Base-by-base conservation (phyloP, 2,329 filamentous ascomycete genomes). In the Fonsecaea monophora region DNA sequence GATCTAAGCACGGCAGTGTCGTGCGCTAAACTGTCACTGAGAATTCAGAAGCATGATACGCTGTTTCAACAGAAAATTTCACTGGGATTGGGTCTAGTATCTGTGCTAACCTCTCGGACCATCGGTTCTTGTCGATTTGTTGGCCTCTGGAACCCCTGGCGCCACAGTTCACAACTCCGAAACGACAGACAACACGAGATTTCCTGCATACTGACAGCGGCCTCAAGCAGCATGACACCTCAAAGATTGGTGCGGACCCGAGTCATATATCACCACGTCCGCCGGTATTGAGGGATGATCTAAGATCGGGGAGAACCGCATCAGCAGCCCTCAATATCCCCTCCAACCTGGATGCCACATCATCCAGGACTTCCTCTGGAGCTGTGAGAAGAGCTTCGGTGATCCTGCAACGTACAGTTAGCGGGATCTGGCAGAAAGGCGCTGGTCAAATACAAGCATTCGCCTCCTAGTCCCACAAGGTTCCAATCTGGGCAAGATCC, bases 401-500 rank as follows among this genome's bases (percentile, higher is more conserved):
- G 21, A 25, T 21, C 13, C 45, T 50, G 45, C 45, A 25, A 25
- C 21, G 15, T 21, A 50, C 18, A 25, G 3, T 50, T 21, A 50
- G 45, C 21, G 45, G 18, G 10, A 10, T 21, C n/a, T 9, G 18
- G 18, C 6, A 25, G 45, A 50, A 21, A 10, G 10, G 12, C 18
- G 12, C 18, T 7, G 45, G 10, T 25, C 18, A 25, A 10, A 2
- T 4, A 8, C 45, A 50, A 48, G 21, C 45, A 50, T 50, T 30
- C 45, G 8, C 45, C 35, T 58, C 54, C n/a, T 56, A 34, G 54
- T 57, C 34, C 30, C 30, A 34, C 21, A 57, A 50, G 21, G 10
- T 25, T 10, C 45, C 45, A 10, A 50, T n/a, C n/a, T 50, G 45
- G 9, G 45, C 45, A 50, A 50, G 45, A 50, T 48, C 45, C 45